Percentiles rank a stretch among this genome's conserved stretches.
Conservation (phyloP, 345 rosid species). For the Moricandia moricandioides region DNA sequence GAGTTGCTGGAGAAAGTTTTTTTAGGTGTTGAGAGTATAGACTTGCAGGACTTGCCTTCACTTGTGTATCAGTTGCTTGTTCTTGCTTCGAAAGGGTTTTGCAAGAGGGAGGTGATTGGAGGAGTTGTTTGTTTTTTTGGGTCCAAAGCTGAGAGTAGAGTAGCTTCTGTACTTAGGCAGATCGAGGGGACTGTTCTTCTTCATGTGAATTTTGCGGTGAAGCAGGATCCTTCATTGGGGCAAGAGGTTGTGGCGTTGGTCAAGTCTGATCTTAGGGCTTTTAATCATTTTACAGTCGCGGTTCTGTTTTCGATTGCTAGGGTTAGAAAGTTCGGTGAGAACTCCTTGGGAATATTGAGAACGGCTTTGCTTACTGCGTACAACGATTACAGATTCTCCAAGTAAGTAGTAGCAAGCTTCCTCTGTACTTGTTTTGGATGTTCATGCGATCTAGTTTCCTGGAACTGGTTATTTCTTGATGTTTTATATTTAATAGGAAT, state of each 20-base stretch:
- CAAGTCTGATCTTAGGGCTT: constrained; percentile 52
- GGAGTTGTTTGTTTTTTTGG: constrained; percentile 72
- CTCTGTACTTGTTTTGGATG: neutral
- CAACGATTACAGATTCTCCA: constrained; percentile 54
- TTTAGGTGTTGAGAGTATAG: constrained; percentile 49
- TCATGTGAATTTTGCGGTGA: constrained; percentile 82
- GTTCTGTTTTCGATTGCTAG: constrained; percentile 73
- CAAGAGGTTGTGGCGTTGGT: constrained; percentile 66
- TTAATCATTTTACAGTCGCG: constrained; percentile 67
- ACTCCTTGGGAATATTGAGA: constrained; percentile 49
- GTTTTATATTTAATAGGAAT: neutral
- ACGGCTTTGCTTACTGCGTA: constrained; percentile 59
- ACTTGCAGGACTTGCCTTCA: constrained; percentile 75
- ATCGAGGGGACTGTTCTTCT: constrained; percentile 81
- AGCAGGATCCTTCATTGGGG: constrained; percentile 84
- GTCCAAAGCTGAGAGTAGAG: constrained; percentile 46
- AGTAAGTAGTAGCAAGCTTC: constrained; percentile 34
- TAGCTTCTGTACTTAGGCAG: constrained; percentile 58
- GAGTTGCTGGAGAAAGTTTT: constrained; percentile 71
- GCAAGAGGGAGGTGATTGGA: constrained; percentile 64
- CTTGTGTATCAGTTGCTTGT: constrained; percentile 71
- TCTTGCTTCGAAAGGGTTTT: constrained; percentile 76
- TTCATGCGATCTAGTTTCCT: neutral
- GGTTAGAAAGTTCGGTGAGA: constrained; percentile 63
- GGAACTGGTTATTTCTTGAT: neutral